phyloP scores from a whole-genome alignment of 768 basidiomycete genomes.

The Phylloporus sp. region DNA sequence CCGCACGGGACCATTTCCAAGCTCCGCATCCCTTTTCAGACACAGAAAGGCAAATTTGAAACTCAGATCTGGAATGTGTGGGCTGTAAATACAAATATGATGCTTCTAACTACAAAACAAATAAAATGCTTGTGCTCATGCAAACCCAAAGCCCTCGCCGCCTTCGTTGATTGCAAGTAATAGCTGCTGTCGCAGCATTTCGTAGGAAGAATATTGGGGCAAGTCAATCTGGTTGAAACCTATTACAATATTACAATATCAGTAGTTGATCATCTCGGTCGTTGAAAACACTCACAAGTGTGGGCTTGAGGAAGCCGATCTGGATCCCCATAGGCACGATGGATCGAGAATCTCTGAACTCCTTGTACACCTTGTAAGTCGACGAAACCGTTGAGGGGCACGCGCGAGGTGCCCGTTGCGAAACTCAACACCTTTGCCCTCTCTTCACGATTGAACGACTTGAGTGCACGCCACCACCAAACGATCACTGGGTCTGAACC shows the following conservation, averaged over 20 bases:
- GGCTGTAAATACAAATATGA: conserved; percentile 34
- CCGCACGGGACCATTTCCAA: no score
- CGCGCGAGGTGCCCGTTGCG: conserved; percentile 88
- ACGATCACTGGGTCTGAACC: conserved; percentile 92
- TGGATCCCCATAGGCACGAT: conserved; percentile 84
- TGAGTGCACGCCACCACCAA: conserved; percentile 99
- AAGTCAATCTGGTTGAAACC: conserved; percentile 95
- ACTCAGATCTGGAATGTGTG: neutral
- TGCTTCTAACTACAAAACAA: conserved; percentile 28
- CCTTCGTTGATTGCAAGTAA: conserved; percentile 93
- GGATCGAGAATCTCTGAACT: conserved; percentile 92
- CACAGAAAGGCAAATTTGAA: neutral
- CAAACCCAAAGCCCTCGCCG: conserved; percentile 92
- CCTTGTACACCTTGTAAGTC: conserved; percentile 96
- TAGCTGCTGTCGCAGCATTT: conserved; percentile 89
- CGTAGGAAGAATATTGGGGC: conserved; percentile 93
- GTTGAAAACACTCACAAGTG: conserved; percentile 57
- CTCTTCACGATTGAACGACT: conserved; percentile 96
- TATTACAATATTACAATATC: conserved; percentile 32
- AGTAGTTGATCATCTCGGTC: conserved; percentile 6
- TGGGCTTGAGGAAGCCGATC: conserved; percentile 87
- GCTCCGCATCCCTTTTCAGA: no score
- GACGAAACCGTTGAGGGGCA: conserved; percentile 90
- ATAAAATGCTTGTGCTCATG: conserved; percentile 28
- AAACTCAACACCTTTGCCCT: conserved; percentile 96